Evolutionary conservation across 768 basidiomycete species (phyloP).

Genomic region (Psilocybe tampanensis): DNA sequence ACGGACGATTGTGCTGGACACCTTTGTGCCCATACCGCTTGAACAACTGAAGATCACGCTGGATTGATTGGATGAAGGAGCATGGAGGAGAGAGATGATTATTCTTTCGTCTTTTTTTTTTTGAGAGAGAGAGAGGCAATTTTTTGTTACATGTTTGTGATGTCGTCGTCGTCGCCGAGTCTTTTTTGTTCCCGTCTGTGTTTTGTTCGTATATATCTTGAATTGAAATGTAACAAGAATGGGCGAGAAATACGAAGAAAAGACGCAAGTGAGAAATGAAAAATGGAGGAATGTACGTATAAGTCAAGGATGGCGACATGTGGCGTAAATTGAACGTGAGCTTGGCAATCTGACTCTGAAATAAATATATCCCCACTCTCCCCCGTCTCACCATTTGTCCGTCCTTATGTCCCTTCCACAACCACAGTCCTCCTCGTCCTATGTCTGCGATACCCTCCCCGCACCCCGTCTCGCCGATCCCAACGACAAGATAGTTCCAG

Average conservation of each 20-base stretch:
- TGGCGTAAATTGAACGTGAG: slow-evolving; percentile 38
- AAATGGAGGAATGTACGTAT: slow-evolving; percentile 13
- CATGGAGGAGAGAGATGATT: slow-evolving; percentile 6
- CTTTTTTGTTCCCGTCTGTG: slow-evolving; percentile 25
- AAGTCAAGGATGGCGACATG: slow-evolving; percentile 44
- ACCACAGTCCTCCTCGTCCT: slow-evolving; percentile 29
- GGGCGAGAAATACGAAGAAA: neutral
- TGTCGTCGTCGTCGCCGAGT: slow-evolving; percentile 23
- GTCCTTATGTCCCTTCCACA: slow-evolving; percentile 11
- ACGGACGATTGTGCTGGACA: slow-evolving; percentile 84
- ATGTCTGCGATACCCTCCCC: slow-evolving; percentile 76
- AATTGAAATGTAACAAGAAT: slow-evolving; percentile 29
- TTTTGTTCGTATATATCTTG: slow-evolving; percentile 47
- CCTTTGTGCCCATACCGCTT: slow-evolving; percentile 96
- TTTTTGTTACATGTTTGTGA: slow-evolving; percentile 12
- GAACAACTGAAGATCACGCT: slow-evolving; percentile 94
- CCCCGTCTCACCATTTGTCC: neutral
- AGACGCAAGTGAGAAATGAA: too few species aligned
- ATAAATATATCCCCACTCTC: slow-evolving; percentile 7
- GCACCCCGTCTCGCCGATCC: slow-evolving; percentile 52
- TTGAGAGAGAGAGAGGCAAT: slow-evolving; percentile 19
- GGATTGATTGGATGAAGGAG: slow-evolving; percentile 54
- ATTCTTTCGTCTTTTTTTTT: slow-evolving; percentile 6
- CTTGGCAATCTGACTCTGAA: slow-evolving; percentile 19
- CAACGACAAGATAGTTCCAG: slow-evolving; percentile 16